Percentiles rank a stretch among this genome's conserved stretches.
Conservation (phyloP, 371 early-diverging fungal genomes). For the Syncephalastrum contaminatum region DNA sequence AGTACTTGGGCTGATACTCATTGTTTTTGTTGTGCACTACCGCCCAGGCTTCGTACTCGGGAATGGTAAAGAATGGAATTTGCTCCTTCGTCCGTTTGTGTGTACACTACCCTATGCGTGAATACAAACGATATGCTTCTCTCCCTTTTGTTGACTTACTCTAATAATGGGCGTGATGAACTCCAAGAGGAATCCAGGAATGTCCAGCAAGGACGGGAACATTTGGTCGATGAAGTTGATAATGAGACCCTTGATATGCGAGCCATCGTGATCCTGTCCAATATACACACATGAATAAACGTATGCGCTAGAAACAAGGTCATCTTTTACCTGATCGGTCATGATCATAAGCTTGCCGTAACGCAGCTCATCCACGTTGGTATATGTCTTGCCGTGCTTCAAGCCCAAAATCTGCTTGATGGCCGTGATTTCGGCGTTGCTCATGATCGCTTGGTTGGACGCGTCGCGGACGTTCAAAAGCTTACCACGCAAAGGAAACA, state of each 20-base stretch:
- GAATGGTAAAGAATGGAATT: slow-evolving; percentile 92
- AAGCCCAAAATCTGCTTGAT: slow-evolving; percentile 98
- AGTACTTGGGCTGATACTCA: slow-evolving; percentile 94
- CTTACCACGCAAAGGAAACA: slow-evolving; percentile 99
- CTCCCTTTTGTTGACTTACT: slow-evolving; percentile 34
- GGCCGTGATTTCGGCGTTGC: slow-evolving; percentile 89
- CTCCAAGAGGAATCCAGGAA: slow-evolving; percentile 96
- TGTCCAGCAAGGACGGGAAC: slow-evolving; percentile 94
- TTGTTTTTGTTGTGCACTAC: slow-evolving; percentile 59
- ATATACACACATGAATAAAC: neutral
- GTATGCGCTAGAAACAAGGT: neutral
- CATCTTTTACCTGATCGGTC: slow-evolving; percentile 93
- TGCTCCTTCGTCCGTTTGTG: slow-evolving; percentile 63
- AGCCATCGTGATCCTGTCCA: slow-evolving; percentile 95
- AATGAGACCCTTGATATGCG: slow-evolving; percentile 99
- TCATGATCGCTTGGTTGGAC: slow-evolving; percentile 71
- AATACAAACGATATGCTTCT: neutral
- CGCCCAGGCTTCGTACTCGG: slow-evolving; percentile 96
- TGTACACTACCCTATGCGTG: slow-evolving; percentile 24
- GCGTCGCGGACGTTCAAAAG: slow-evolving; percentile 99
- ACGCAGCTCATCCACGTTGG: slow-evolving; percentile 73
- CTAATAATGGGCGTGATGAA: slow-evolving; percentile 99
- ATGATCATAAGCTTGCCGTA: slow-evolving; percentile 99
- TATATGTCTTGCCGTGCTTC: slow-evolving; percentile 89
- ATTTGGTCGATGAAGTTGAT: slow-evolving; percentile 99